phyloP scores from a whole-genome alignment of 768 basidiomycete species.

The Leucocoprinus sp. region DNA sequence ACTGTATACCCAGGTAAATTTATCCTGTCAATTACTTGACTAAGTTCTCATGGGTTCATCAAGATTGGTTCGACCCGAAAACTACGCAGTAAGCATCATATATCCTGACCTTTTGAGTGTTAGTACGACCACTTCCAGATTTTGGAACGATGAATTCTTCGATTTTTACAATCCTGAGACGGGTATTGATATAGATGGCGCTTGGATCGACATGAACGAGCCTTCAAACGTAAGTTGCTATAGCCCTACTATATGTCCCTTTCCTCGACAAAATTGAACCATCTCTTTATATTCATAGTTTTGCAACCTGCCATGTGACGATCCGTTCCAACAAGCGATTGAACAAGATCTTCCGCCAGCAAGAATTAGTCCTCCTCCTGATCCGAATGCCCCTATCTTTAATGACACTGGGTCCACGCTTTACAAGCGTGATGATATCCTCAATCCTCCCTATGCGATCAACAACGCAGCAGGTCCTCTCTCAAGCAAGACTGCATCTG shows the following conservation, averaged over 20 bases:
- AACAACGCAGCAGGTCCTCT: conserved; percentile 47
- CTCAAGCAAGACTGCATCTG: conserved; percentile 47
- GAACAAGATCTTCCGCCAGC: conserved; percentile 46
- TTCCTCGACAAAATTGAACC: not conserved
- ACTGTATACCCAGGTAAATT: conserved; percentile 9
- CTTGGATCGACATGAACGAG: conserved; percentile 76
- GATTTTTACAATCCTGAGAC: conserved; percentile 43
- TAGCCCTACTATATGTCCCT: not conserved
- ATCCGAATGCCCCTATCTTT: conserved; percentile 47
- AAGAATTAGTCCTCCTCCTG: conserved; percentile 40
- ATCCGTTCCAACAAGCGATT: conserved; percentile 51
- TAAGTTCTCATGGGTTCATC: not conserved
- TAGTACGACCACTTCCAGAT: conserved; percentile 23
- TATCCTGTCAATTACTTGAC: not conserved
- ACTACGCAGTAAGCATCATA: conserved; percentile 34
- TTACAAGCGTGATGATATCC: conserved; percentile 25
- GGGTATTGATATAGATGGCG: conserved; percentile 61
- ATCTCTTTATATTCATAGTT: conserved; percentile 30
- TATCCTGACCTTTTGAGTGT: not conserved
- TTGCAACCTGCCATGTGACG: conserved; percentile 51
- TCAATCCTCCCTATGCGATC: conserved; percentile 51
- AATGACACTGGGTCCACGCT: conserved; percentile 9
- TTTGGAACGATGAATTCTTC: conserved; percentile 56
- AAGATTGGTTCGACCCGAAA: conserved; percentile 56
- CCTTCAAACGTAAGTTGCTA: conserved; percentile 45